A percentile compares a stretch with the other conserved stretches of the same genome.
Conservation (phyloP, 1,284 basidiomycete species). For the Abortiporus biennis region DNA sequence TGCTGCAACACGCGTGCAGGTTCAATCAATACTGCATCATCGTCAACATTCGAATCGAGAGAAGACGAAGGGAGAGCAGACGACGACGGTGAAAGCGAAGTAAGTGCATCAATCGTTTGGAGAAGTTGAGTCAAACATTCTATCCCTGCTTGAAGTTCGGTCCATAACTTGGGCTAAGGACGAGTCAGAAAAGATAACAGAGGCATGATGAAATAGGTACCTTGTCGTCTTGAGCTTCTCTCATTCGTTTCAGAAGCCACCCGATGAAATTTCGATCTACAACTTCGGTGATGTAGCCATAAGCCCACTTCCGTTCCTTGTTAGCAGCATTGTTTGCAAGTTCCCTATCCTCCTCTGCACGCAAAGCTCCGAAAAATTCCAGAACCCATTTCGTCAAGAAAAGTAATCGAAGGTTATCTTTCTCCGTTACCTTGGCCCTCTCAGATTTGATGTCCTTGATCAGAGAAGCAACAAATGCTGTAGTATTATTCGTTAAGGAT, state of each 20-base stretch:
- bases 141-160: conserved; percentile 90
- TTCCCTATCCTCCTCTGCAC: conserved; percentile 32
- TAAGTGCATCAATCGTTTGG: conserved; percentile 72
- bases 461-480: conserved; percentile 80
- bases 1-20: conserved; percentile 78
- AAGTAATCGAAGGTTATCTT: conserved; percentile 82
- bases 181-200: conserved; percentile 5
- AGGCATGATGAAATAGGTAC: conserved; percentile 32
- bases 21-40: conserved; percentile 60
- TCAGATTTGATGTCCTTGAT: conserved; percentile 91
- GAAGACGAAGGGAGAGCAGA: conserved; percentile 9
- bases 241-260: conserved; percentile 88
- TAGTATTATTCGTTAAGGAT: conserved; percentile 1
- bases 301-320: conserved; percentile 44
- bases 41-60: conserved; percentile 19
- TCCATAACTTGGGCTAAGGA: conserved; percentile 80
- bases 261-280: conserved; percentile 81
- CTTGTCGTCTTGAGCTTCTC: conserved; percentile 83
- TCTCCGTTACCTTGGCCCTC: conserved; percentile 82
- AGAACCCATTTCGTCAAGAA: conserved; percentile 86
- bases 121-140: conserved; percentile 89
- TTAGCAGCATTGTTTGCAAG: no score
- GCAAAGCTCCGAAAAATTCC: conserved; percentile 74
- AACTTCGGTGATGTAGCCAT: conserved; percentile 78
- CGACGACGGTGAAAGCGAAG: conserved; percentile 33